Percentiles rank a stretch among this genome's conserved stretches.
These are phyloP conservation scores for Prunus persica DNA, from an alignment of 306 rosid species.

Conservation along the genomic window Prunus_persica_NCBIv2 NC_034014.1:8558501-8559000, in stretches of 20 bases:
- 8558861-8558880: neutral
- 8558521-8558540: conserved; percentile 79
- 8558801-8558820: conserved; percentile 45
- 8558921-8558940: conserved; percentile 19
- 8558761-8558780: conserved; percentile 44
- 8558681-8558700: conserved; percentile 48
- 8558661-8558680: conserved; percentile 55
- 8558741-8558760: conserved; percentile 13
- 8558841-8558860: conserved; percentile 40
- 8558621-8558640: conserved; percentile 59
- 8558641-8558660: conserved; percentile 49
- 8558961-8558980: neutral
- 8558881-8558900: conserved; percentile 12
- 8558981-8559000: conserved; percentile 2
- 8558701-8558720: conserved; percentile 59
- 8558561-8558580: conserved; percentile 60
- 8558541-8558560: conserved; percentile 59
- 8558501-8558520: conserved; percentile 76
- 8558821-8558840: conserved; percentile 38
- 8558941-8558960: conserved; percentile 18
- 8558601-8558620: conserved; percentile 68
- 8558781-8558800: conserved; percentile 37
- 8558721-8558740: conserved; percentile 31
- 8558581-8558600: conserved; percentile 72
- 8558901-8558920: neutral